Evolutionary conservation across 1,284 basidiomycete genomes (phyloP), one percentile per base, ranked within the genome.

Genomic region (Hemileia vastatrix): DNA sequence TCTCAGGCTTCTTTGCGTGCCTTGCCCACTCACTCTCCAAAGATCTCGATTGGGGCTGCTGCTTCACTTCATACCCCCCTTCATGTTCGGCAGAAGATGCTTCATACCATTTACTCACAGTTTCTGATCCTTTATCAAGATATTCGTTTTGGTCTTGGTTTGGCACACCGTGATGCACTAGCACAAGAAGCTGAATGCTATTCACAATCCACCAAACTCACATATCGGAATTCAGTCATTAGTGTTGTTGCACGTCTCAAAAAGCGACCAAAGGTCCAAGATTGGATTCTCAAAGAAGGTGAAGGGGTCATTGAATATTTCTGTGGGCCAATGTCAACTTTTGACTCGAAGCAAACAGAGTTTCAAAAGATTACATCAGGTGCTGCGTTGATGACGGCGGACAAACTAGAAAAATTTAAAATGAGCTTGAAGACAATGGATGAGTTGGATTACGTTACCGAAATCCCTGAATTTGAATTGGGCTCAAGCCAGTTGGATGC

Each of bases 141-240:
- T 31, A 77, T 86, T 50, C 66, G 74, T 11, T 79, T 83, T 64
- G 36, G 48, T 11, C 83, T 85, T 0, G 78, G 79, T 23, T 72
- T 88, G 15, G 84, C 87, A 1, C 77, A 83, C 0, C 83, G 87
- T 55, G 86, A 90, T 76, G 83, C 88, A 1, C 79, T 88, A 8
- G 81, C 79, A 55, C 87, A 90, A 70, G 88, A 91, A 70, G 81
- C 83, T 40, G 84, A 88, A 63, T 80, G 89, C 1, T 88, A 88
- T 74, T 79, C 78, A 23, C 83, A 81, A 64, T 82, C 86, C 0
- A 84, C 78, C 58, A 88, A 87, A 73, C 70, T 82, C 44, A 88
- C 87, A 0, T 91, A 91, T 76, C 84, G 87, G 52, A 85, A 87
- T 78, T 86, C 85, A 21, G 79, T 86, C 24, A 89, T 90, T 50